Base-by-base conservation (phyloP, 805 yeast species). In the Lipomyces yamadae region DNA sequence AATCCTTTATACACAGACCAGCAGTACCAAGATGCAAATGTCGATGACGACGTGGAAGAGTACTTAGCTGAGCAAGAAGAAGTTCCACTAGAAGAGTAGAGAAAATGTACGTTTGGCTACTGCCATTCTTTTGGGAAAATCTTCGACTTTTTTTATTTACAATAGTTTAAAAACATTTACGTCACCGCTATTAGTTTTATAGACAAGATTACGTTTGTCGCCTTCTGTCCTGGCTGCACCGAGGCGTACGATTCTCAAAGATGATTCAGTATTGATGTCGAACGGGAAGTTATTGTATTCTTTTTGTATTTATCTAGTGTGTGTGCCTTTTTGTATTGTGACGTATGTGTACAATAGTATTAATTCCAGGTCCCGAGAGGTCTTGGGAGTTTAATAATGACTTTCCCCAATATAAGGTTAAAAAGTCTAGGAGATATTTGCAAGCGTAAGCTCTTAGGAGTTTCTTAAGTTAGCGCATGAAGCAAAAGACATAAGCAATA, bases 21-120 rank as follows among this genome's bases (percentile, higher is more conserved):
- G 81, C 97, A 92, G 81, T 91, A 92, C 82, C 97, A 92, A 83
- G 94, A 89, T 72, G 91, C 89, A 62, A 85, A 87, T 66, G 83
- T 85, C 64, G 93, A 87, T 72, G 90, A 88, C 66, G 92, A 88
- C 32, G 55, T 74, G 30, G 69, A 86, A 71, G 78, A 86, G 74
- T 87, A 85, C 75, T 89, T 84, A 62, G 88, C 85, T 73, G 91
- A 87, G 73, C 86, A 82, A 66, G 88, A 86, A 71, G 78, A 84
- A 76, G 87, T 85, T 18, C 50, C 29, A 15, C 50, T 63, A 4
- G 63, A 52, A 24, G 58, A 52, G 24, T 48, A 60, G 24, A 24
- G 24, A 1, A 24, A 24, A 24, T 24, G 24, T 24, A 24, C 24
- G 24, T 24, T 24, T 24, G 24, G 24, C 24, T 24, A 24, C 24